Evolutionary conservation across 352 stramenopile genomes (phyloP).

Genomic region (Phytophthora cajani): DNA sequence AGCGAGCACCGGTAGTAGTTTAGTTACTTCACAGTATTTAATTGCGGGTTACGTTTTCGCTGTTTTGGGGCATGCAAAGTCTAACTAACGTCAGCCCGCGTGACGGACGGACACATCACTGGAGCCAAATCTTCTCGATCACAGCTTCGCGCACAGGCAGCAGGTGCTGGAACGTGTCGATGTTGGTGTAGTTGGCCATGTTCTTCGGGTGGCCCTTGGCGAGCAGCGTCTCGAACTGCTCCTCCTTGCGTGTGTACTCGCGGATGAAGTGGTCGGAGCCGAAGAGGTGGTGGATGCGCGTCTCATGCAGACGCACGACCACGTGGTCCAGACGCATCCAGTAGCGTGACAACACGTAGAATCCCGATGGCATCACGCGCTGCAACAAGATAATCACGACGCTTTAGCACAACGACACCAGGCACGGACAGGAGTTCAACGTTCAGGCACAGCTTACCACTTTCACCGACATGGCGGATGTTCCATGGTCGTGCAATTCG

Average conservation of each 20-base stretch:
- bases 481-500: slow-evolving; percentile 85
- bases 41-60: slow-evolving; percentile 25
- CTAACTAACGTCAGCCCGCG: slow-evolving; percentile 9
- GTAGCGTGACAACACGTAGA: slow-evolving; percentile 80
- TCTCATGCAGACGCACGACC: slow-evolving; percentile 80
- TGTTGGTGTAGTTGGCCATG: slow-evolving; percentile 88
- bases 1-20: not conserved
- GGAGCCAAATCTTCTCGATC: slow-evolving; percentile 69
- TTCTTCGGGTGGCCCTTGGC: slow-evolving; percentile 67
- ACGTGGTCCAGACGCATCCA: slow-evolving; percentile 88
- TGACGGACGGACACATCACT: slow-evolving; percentile 27
- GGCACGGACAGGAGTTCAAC: not conserved
- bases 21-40: slow-evolving; percentile 34
- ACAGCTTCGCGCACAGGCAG: slow-evolving; percentile 64
- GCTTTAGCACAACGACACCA: not conserved
- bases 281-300: slow-evolving; percentile 86
- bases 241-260: slow-evolving; percentile 83
- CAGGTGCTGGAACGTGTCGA: slow-evolving; percentile 82
- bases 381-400: slow-evolving; percentile 23
- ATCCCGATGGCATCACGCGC: slow-evolving; percentile 86
- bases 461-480: slow-evolving; percentile 84
- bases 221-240: slow-evolving; percentile 75
- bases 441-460: slow-evolving; percentile 52
- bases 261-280: slow-evolving; percentile 74
- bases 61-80: slow-evolving; percentile 17